phyloP scores from a whole-genome alignment of 2,329 filamentous ascomycete genomes.

The Stagonosporopsis vannaccii region DNA sequence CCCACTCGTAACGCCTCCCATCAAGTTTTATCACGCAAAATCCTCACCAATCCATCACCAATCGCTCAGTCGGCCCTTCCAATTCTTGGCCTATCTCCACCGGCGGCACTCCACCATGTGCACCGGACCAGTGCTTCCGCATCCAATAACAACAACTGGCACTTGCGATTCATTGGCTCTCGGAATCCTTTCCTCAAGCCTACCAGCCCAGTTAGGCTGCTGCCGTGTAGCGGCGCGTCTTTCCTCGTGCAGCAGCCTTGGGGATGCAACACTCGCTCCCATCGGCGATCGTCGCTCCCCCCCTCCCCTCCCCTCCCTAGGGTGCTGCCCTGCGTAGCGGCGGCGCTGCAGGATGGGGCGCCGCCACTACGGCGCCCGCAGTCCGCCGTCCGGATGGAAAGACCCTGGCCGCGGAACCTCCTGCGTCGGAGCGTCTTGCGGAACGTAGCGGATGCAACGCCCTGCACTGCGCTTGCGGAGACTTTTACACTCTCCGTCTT shows the following conservation, averaged over 20 bases:
- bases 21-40: not conserved
- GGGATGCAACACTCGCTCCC: not conserved
- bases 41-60: not conserved
- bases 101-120: not conserved
- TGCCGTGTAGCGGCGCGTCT: not conserved
- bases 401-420: not conserved
- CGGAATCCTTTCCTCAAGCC: constrained; percentile 9
- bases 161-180: constrained; percentile 5
- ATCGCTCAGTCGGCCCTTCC: constrained; percentile 5
- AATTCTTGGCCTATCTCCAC: not conserved
- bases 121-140: constrained; percentile 6
- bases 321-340: not conserved
- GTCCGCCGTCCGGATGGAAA: not conserved
- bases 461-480: not conserved
- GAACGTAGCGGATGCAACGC: not conserved
- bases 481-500: not conserved
- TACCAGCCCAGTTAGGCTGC: not conserved
- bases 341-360: not conserved
- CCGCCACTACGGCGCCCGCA: not conserved
- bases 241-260: not conserved
- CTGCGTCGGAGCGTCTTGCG: not conserved
- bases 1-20: constrained; percentile 1
- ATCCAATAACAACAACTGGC: not conserved
- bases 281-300: not conserved
- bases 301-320: no score